Base-by-base conservation (phyloP, 1,284 basidiomycete species). In the Trichosporon ovoides region DNA sequence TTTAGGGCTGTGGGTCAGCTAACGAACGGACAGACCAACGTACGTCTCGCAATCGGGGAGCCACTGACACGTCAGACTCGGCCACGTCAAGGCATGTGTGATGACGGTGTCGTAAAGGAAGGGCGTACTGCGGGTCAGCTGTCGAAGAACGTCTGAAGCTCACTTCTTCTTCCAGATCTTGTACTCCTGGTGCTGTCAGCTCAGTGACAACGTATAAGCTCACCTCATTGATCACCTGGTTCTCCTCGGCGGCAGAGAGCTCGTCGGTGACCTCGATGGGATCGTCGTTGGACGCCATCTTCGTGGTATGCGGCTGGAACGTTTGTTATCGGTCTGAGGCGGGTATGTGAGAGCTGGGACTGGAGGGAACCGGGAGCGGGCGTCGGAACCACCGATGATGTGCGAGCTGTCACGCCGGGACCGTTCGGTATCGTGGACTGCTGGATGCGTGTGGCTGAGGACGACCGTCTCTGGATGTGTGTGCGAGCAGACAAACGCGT, bases 71-170 rank as follows among this genome's bases (percentile, higher is more conserved):
- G 96, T 99, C 69, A 99, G 77, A 69, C 88, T 92, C 16, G 96
- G 96, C 96, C 96, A 99, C 75, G 97, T 93, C 55, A 98, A 83
- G 24, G 96, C 95, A 74, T 98, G 94, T 0, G 95, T 98, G 69
- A 99, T 89, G 65, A 98, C 91, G 19, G 95, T 83, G 78, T 98
- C 95, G 78, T 99, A 98, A 24, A 98, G 84, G 78, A 96, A 97
- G 19, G 91, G 92, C 50, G 92, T 89, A 79, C 74, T 76, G 54
- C 12, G 20, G 34, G 56, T 58, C 34, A 58, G 53, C 6, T 34
- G 7, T 35, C n/a, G 51, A 3, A n/a, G n/a, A 18, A 7, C 11
- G 11, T 12, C 1, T 10, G 18, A 9, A 19, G 48, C 66, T 58
- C 38, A 76, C 74, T 96, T 95, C 81, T 95, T 96, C 84, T 96